Evolutionary conservation across 805 yeast genomes (phyloP), one percentile per base, ranked within the genome.

Genomic region (Yarrowia hollandica): DNA sequence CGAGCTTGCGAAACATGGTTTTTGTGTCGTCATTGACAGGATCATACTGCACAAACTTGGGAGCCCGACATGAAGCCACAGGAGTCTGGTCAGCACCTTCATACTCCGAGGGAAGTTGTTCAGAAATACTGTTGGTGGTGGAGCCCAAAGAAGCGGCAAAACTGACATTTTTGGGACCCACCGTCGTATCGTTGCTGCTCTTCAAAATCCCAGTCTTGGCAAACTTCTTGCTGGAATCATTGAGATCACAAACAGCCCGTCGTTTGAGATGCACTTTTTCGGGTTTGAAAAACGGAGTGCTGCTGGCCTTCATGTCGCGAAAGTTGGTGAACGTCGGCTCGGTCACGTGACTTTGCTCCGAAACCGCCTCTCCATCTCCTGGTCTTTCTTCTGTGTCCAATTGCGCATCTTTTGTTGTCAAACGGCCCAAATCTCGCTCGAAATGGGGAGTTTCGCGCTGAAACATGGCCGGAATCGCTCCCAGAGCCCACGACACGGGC

Each of bases 401-500:
- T n/a, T n/a, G n/a, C n/a, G n/a, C n/a, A n/a, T n/a, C n/a, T n/a
- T n/a, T n/a, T n/a, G n/a, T n/a, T n/a, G n/a, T 23, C 10, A 39
- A 11, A 3, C 14, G 8, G 22, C 22, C 48, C 23, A 41, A 7
- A 41, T 52, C 58, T 25, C 42, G 23, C 50, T 37, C 50, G 10
- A 52, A 52, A 23, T 35, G 50, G 16, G 58, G 58, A 4, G 58
- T 35, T n/a, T 25, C 50, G 16, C 66, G 65, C 9, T 30, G 46
- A 50, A 62, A 60, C 35, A 64, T 42, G 15, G 66, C 59, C n/a
- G 62, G 63, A 12, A 65, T 41, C 8, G 67, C 65, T 14, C 58
- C 60, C 19, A 64, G 42, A 1, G 66, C 64, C 66, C 66, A 65
- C 10, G 60, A 26, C 8, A 54, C 60, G 5, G 63, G 41, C 7